Evolutionary conservation across 192 early-diverging fungal species (phyloP), one percentile per base, ranked within the genome.

Genomic region (Coemansia reversa): DNA sequence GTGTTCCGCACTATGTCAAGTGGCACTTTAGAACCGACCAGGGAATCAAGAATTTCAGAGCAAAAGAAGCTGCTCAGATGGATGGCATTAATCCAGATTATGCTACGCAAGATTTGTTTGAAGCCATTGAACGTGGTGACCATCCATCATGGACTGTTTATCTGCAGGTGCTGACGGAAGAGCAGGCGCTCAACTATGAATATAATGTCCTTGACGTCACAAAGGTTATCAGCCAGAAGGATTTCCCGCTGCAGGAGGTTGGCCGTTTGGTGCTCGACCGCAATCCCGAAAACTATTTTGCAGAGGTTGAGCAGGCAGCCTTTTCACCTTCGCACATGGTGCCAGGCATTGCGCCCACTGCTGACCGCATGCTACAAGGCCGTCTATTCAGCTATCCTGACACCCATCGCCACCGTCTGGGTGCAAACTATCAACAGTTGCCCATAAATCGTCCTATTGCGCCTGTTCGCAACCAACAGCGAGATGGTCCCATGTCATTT

Each of bases 1-100:
- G 86, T 70, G 81, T 75, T 6, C 72, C 78, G 59, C 83, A 82
- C 29, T 89, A 88, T 49, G 90, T 90, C 83, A 93, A 93, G 82
- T 91, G 89, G 86, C 90, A 93, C 76, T 91, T 87, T 81, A 86
- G 85, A 60, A 88, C 89, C 19, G 65, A 89, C 65, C 86, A 87
- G 60, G 67, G 67, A 79, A 69, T 86, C 70, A 82, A 86, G 72
- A 85, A 79, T 67, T 61, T 88, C 48, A 81, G 56, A 24, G 84
- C 83, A 22, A 70, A 63, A 5, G 70, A 86, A 55, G 87, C 87
- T 1, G 82, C 66, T 50, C 60, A 75, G 60, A 68, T 86, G 14
- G 72, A 70, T 29, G 83, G 74, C 32, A 63, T 69, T 14, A 74
- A 86, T 52, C 72, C 89, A 2, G 88, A 91, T 69, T 87, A 82